phyloP scores from a whole-genome alignment of 257 asterid species.

The Petunia secreta region DNA sequence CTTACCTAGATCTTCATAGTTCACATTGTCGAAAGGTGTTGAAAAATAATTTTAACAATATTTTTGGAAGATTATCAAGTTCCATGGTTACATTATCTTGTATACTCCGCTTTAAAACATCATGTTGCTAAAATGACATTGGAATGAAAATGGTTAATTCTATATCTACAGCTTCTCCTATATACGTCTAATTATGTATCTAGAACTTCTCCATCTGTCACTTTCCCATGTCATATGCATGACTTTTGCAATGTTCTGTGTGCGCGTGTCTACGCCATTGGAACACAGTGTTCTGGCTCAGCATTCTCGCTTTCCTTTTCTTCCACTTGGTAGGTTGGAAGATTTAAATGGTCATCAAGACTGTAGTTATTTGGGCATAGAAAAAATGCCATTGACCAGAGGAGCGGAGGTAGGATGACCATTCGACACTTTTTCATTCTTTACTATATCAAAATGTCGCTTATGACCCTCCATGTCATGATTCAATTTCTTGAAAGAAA shows the following conservation, averaged over 20 bases:
- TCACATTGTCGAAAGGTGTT: conserved; percentile 12
- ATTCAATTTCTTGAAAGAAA: conserved; percentile 10
- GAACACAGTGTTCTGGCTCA: not conserved
- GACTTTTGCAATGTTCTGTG: too few species aligned
- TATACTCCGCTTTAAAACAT: not conserved
- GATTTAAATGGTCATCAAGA: not conserved
- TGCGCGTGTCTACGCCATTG: not conserved
- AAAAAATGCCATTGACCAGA: conserved; percentile 22
- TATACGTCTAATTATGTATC: not conserved
- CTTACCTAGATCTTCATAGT: conserved; percentile 1
- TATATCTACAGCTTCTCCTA: not conserved
- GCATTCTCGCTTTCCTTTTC: not conserved
- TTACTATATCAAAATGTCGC: conserved; percentile 7
- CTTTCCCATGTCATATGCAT: too few species aligned
- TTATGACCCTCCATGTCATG: conserved; percentile 9
- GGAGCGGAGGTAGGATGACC: conserved; percentile 2
- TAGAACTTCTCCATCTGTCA: not conserved
- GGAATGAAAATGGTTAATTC: conserved; percentile 18
- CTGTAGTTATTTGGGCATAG: conserved; percentile 9
- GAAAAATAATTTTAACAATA: not conserved
- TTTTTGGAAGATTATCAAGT: not conserved
- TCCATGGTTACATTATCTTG: not conserved
- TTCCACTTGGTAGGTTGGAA: conserved; percentile 13
- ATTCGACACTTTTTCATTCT: not conserved
- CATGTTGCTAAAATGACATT: not conserved